A percentile compares a stretch with the other conserved stretches of the same genome.
Conservation (phyloP, 257 asterid genomes). For the Penstemon davidsonii region DNA sequence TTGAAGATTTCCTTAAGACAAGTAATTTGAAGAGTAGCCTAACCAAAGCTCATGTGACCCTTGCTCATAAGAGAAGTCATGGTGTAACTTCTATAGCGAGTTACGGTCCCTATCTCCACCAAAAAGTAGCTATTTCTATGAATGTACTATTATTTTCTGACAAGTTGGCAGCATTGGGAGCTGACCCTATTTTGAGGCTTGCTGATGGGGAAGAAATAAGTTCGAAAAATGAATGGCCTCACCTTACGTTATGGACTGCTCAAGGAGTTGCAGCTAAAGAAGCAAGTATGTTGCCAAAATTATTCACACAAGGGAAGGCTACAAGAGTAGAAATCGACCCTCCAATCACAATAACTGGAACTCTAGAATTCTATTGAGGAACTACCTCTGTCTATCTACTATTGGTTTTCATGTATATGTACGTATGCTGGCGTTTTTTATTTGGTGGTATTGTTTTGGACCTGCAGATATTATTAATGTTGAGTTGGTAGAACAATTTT, state of each 20-base stretch:
- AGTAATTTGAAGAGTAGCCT: constrained; percentile 57
- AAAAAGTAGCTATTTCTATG: constrained; percentile 55
- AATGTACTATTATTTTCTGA: constrained; percentile 61
- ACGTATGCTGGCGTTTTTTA: too few species aligned
- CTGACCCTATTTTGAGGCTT: constrained; percentile 41
- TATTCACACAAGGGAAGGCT: constrained; percentile 71
- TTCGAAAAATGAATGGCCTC: constrained; percentile 88
- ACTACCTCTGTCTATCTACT: too few species aligned
- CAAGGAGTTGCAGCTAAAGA: constrained; percentile 66
- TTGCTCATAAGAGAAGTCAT: constrained; percentile 91
- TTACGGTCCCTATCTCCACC: constrained; percentile 61
- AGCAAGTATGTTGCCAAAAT: constrained; percentile 66
- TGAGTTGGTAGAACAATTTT: too few species aligned
- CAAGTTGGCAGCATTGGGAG: constrained; percentile 80
- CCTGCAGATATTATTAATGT: too few species aligned
- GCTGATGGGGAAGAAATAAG: constrained; percentile 74
- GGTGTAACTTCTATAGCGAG: constrained; percentile 77
- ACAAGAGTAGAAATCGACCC: constrained; percentile 70
- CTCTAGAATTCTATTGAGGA: constrained; percentile 59
- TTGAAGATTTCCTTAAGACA: constrained; percentile 49
- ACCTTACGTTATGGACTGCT: constrained; percentile 81
- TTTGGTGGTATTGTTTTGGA: too few species aligned
- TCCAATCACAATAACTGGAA: constrained; percentile 64
- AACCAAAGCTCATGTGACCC: constrained; percentile 72
- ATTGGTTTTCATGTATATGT: too few species aligned